Percentiles rank a stretch among this genome's conserved stretches.
These are phyloP conservation scores for Chaetoceros tenuissimus DNA, from an alignment of 108 stramenopile genomes.

Conservation along the genomic window DNA sequence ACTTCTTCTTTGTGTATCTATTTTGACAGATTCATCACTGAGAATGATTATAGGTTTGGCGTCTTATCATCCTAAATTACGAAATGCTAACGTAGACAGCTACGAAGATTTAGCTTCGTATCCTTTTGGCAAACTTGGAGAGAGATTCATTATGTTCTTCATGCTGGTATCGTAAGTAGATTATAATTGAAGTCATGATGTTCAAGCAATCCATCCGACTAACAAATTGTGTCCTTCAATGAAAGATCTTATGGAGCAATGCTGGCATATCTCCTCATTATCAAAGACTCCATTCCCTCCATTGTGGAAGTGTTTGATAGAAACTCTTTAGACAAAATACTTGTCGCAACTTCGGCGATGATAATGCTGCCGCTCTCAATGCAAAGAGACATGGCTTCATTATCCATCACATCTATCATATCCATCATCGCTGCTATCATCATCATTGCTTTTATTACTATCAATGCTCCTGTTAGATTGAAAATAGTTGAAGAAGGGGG, in stretches of 20 bases:
- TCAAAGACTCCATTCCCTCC: slow-evolving; percentile 74
- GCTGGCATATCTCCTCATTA: slow-evolving; percentile 77
- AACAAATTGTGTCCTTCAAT: neutral
- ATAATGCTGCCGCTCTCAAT: slow-evolving; percentile 64
- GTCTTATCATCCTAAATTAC: slow-evolving; percentile 48
- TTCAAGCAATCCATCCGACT: neutral
- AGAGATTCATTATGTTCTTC: slow-evolving; percentile 40
- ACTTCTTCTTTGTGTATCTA: slow-evolving; percentile 43
- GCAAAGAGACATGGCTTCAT: slow-evolving; percentile 67
- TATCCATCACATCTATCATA: slow-evolving; percentile 49
- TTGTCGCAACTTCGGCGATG: slow-evolving; percentile 32
- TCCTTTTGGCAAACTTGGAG: slow-evolving; percentile 49
- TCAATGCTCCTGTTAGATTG: slow-evolving; percentile 42
- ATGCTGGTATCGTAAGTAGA: slow-evolving; percentile 54
- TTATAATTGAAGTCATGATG: neutral
- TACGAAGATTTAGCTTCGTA: slow-evolving; percentile 58
- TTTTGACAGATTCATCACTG: slow-evolving; percentile 61
- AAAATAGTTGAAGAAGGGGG: slow-evolving; percentile 53
- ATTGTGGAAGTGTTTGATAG: slow-evolving; percentile 43
- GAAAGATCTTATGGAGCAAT: slow-evolving; percentile 69
- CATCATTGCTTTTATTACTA: slow-evolving; percentile 52
- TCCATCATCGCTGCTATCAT: slow-evolving; percentile 58
- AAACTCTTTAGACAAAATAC: slow-evolving; percentile 37
- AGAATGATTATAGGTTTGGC: slow-evolving; percentile 68
- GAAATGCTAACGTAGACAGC: slow-evolving; percentile 33